phyloP scores from a whole-genome alignment of 192 early-diverging fungal genomes.

The Coemansia sp. region DNA sequence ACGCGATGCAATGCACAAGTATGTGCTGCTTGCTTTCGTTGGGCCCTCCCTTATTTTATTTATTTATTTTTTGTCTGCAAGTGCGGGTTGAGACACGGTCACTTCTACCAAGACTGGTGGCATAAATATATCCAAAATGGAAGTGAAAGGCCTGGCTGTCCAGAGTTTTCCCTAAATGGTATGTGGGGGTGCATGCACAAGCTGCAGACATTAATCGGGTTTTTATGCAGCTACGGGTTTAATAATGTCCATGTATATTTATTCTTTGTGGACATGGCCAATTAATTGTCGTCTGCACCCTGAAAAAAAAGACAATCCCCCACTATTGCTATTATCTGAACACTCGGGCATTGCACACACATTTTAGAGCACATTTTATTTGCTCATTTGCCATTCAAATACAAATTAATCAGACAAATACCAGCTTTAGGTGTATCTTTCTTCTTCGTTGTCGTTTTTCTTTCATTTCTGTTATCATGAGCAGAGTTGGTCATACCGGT shows the following conservation, averaged over 20 bases:
- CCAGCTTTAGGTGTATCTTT: not conserved
- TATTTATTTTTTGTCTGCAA: not conserved
- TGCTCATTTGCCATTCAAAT: not conserved
- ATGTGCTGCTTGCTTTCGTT: not conserved
- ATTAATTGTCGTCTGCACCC: not conserved
- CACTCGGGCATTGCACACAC: not conserved
- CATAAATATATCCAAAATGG: not conserved
- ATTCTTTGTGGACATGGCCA: not conserved
- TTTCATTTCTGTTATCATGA: not conserved
- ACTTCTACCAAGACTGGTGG: not conserved
- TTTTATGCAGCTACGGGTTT: not conserved
- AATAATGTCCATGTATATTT: not conserved
- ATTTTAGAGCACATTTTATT: not conserved
- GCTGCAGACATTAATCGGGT: not conserved
- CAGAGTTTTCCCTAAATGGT: not conserved
- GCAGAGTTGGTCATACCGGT: not conserved
- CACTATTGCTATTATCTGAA: not conserved
- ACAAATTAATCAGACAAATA: not conserved
- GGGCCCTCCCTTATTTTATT: not conserved
- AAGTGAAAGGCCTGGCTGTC: not conserved
- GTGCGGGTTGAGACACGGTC: not conserved
- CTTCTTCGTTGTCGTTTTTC: not conserved
- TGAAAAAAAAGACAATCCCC: not conserved
- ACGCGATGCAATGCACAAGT: slow-evolving; percentile 1
- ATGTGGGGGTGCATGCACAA: not conserved